Conservation (phyloP, 1,139 yeast genomes). For the Saccharomyces hybrid region DNA sequence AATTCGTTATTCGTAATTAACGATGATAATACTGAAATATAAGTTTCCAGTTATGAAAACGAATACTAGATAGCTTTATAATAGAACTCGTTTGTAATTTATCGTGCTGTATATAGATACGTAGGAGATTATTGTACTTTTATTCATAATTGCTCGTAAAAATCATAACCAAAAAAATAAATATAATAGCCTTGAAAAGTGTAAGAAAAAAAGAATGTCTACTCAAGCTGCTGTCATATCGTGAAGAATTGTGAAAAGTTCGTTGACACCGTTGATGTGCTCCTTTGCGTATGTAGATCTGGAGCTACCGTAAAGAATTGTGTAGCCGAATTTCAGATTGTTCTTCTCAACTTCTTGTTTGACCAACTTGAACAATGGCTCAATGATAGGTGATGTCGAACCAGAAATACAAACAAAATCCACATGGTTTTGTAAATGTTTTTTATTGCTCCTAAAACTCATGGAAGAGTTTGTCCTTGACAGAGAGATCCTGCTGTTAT, state of each 20-base stretch:
- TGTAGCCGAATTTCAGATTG: conserved; percentile 14
- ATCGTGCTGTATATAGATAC: neutral
- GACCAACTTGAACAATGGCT: conserved; percentile 41
- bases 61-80: neutral
- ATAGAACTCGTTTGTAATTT: neutral
- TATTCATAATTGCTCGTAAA: neutral
- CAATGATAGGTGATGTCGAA: conserved; percentile 59
- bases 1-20: neutral
- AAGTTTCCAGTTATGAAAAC: neutral
- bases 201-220: neutral
- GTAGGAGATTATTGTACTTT: neutral
- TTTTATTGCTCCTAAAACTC: conserved; percentile 4
- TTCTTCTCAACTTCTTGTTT: too few species aligned
- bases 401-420: conserved; percentile 47
- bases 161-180: neutral
- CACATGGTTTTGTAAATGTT: conserved; percentile 13
- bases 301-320: conserved; percentile 54
- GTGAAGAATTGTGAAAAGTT: conserved; percentile 47
- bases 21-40: neutral
- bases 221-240: conserved; percentile 1
- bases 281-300: conserved; percentile 55
- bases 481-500: conserved; percentile 2
- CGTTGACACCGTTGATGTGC: conserved; percentile 71
- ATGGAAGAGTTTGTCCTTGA: conserved; percentile 4
- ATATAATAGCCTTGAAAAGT: neutral